A percentile compares a stretch with the other conserved stretches of the same genome.
Evolutionary conservation across 768 basidiomycete species (phyloP).

Genomic region (Psilocybe cubensis): DNA sequence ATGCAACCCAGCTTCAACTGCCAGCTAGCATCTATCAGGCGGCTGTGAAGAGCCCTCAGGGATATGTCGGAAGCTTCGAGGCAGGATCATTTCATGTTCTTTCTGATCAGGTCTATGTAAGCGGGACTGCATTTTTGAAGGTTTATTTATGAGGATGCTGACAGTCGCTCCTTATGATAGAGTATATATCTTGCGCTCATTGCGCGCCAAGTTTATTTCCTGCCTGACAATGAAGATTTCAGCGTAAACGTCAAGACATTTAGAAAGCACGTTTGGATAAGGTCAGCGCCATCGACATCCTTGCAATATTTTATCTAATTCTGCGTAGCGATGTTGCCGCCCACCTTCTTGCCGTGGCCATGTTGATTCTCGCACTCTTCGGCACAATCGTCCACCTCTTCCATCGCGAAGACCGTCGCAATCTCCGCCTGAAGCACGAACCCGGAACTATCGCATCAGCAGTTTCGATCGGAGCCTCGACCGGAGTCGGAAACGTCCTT

Average conservation of each 20-base stretch:
- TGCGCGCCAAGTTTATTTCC: conserved; percentile 55
- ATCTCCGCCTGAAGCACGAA: conserved; percentile 47
- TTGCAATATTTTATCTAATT: neutral
- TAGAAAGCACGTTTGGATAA: conserved; percentile 51
- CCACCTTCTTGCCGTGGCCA: conserved; percentile 43
- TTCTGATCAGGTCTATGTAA: conserved; percentile 51
- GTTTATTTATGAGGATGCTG: neutral
- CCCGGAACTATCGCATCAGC: conserved; percentile 63
- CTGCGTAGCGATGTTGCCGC: conserved; percentile 41
- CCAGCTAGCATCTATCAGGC: conserved; percentile 56
- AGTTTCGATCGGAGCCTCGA: conserved; percentile 55
- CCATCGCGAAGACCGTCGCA: conserved; percentile 47
- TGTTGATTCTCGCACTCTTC: conserved; percentile 48
- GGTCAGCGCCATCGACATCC: conserved; percentile 29
- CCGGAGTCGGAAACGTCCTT: conserved; percentile 48
- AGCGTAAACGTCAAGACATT: conserved; percentile 45
- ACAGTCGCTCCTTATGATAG: conserved; percentile 27
- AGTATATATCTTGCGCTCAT: conserved; percentile 51
- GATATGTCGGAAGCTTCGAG: conserved; percentile 41
- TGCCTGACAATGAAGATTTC: conserved; percentile 37
- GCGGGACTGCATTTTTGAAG: conserved; percentile 20
- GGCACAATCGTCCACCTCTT: conserved; percentile 48
- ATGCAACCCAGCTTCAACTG: conserved; percentile 50
- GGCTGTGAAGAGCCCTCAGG: conserved; percentile 40
- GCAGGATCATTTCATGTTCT: conserved; percentile 39